Evolutionary conservation across 208 protist genomes (phyloP), one percentile per base, ranked within the genome.

Genomic region (Blastocrithidia nonstop): DNA sequence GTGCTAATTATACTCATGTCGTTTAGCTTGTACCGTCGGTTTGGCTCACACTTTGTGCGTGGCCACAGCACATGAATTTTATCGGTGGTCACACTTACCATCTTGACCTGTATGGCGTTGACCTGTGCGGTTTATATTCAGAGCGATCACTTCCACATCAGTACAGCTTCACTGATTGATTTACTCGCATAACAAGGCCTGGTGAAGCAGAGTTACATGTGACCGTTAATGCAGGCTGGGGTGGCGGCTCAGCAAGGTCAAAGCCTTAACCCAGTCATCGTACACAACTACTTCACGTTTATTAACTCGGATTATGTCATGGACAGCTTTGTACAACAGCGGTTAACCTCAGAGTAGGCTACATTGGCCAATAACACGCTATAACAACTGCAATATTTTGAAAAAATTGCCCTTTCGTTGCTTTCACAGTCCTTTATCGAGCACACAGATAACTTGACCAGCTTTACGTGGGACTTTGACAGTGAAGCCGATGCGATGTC

Each of bases 401-500:
- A 35, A n/a, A 35, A 15, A n/a, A n/a, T 35, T 11, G 29, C 29
- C 11, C 29, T 35, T 11, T 15, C 29, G n/a, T n/a, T 35, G 29
- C 29, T 35, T 11, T 35, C 29, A n/a, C 11, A n/a, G 11, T 11
- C 29, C 11, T 35, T 35, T 35, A n/a, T 35, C 11, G 11, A n/a
- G 11, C n/a, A 35, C 29, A n/a, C 29, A 11, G 29, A 35, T 35
- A n/a, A 35, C n/a, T n/a, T 35, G 29, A n/a, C 29, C 11, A 11
- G n/a, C 29, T 35, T 15, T n/a, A 35, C 29, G 11, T 35, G 29
- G 61, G 41, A 68, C 33, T 53, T 64, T 20, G 22, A 6, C 17
- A 24, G 20, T 3, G 56, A 68, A 40, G 4, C 23, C 5, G 61
- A 68, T 28, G 57, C 46, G 38, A 47, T 50, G 42, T 20, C 8